phyloP scores from a whole-genome alignment of 208 protist species.

The Trypanosoma melophagium region DNA sequence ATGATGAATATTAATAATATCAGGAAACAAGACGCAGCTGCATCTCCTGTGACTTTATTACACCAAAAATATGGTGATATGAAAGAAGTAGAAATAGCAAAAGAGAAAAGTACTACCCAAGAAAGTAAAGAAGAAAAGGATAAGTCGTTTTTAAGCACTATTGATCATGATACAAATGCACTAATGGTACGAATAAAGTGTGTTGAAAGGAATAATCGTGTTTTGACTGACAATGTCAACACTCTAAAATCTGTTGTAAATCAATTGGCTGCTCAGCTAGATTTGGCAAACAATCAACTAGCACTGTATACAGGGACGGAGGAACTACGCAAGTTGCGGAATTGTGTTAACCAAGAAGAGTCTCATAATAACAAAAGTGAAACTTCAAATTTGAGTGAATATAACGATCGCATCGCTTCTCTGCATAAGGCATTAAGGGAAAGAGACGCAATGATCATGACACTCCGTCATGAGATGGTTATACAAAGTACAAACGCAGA shows the following conservation, averaged over 20 bases:
- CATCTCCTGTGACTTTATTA: neutral
- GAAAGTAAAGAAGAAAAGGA: neutral
- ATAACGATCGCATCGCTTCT: slow-evolving; percentile 16
- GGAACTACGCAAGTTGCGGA: neutral
- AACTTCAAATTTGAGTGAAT: neutral
- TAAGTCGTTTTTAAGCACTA: neutral
- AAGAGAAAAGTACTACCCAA: slow-evolving; percentile 11
- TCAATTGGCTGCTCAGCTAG: slow-evolving; percentile 30
- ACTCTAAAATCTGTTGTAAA: slow-evolving; percentile 31
- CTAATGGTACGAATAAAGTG: neutral
- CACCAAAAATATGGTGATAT: neutral
- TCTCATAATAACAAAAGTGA: neutral
- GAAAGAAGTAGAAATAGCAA: neutral
- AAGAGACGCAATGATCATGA: slow-evolving; percentile 22
- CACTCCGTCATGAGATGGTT: slow-evolving; percentile 9
- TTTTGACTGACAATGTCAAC: slow-evolving; percentile 37
- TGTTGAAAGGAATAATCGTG: slow-evolving; percentile 22
- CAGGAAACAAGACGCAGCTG: neutral
- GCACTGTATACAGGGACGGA: slow-evolving; percentile 14
- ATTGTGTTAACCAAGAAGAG: neutral
- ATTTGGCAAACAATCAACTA: slow-evolving; percentile 25
- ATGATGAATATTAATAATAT: neutral
- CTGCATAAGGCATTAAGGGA: slow-evolving; percentile 11
- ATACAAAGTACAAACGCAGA: neutral
- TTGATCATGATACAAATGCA: neutral